Base-by-base conservation (phyloP, 192 early-diverging fungal species). In the Backusella macrospora region DNA sequence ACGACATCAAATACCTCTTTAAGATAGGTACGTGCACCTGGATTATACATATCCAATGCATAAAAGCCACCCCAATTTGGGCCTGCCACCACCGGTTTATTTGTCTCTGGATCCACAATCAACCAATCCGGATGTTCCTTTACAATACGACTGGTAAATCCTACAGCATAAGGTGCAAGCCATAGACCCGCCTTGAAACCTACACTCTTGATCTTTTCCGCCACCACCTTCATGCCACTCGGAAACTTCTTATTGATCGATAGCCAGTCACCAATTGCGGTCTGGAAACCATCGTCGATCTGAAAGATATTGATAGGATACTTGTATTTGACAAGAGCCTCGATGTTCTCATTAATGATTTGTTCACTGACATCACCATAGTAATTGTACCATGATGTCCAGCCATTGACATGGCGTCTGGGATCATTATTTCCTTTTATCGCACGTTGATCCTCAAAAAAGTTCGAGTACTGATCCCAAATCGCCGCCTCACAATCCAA, bases 341-440 rank as follows among this genome's bases (percentile, higher is more conserved):
- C 23, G 14, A 84, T 38, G 37, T 84, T 86, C 23, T 81, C 76
- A 15, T 77, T 45, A 0, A 84, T 71, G 48, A 84, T 74, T 5
- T 74, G 59, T 40, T 86, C 81, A 40, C 72, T 83, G 16, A 86
- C 82, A 64, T 81, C 80, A n/a, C 76, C 85, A 52, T 86, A 86
- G 16, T 86, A 82, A 21, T 73, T 73, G 26, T 86, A 86, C 85
- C 85, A 86, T 9, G 83, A 84, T 13, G 85, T 86, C 81, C 83
- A 86, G 1, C 85, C 85, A 15, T 76, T 77, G 4, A 83, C 75
- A 62, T 84, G 83, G 8, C 72, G 67, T 14, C 70, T 14, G 4
- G 69, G 74, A 15, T 81, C 66, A 23, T 78, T 69, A 10, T 69
- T 44, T 15, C 72, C 71, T 14, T 44, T 45, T 13, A 74, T 59